phyloP scores from a whole-genome alignment of 179 eudicot species.

The Spergularia azorica region DNA sequence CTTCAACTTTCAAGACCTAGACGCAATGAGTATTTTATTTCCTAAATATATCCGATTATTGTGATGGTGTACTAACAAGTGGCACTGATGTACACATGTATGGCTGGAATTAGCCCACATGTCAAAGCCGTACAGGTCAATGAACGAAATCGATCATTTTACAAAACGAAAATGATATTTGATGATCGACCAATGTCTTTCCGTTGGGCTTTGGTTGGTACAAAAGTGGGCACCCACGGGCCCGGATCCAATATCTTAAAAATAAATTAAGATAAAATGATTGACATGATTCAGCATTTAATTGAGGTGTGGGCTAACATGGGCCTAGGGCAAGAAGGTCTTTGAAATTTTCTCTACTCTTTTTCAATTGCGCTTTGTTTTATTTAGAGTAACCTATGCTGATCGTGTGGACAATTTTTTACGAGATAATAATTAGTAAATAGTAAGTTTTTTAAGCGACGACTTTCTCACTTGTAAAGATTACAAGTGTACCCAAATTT shows the following conservation, averaged over 20 bases:
- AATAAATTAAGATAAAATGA: neutral
- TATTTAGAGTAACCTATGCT: too few relatives aligned
- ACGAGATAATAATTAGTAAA: too few relatives aligned
- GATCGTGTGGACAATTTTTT: too few relatives aligned
- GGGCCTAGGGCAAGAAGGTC: neutral
- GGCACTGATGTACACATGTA: neutral
- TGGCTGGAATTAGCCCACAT: neutral
- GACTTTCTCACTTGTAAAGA: too few relatives aligned
- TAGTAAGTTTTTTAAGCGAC: too few relatives aligned
- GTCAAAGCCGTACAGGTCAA: too few relatives aligned
- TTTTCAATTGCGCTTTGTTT: too few relatives aligned
- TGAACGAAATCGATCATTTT: neutral
- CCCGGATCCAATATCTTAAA: neutral
- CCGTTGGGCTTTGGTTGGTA: slow-evolving; percentile 21
- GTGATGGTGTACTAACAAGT: neutral
- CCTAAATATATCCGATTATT: too few relatives aligned
- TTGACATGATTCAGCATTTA: slow-evolving; percentile 8
- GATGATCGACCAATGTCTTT: neutral
- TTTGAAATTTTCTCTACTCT: too few relatives aligned
- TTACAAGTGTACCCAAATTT: too few relatives aligned
- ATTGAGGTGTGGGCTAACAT: slow-evolving; percentile 18
- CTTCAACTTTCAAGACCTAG: too few relatives aligned
- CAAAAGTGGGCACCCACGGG: slow-evolving; percentile 3
- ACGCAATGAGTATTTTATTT: too few relatives aligned
- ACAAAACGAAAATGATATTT: neutral